Conservation (phyloP, 177 flowering plant genomes). For the Vitis hybrid region DNA sequence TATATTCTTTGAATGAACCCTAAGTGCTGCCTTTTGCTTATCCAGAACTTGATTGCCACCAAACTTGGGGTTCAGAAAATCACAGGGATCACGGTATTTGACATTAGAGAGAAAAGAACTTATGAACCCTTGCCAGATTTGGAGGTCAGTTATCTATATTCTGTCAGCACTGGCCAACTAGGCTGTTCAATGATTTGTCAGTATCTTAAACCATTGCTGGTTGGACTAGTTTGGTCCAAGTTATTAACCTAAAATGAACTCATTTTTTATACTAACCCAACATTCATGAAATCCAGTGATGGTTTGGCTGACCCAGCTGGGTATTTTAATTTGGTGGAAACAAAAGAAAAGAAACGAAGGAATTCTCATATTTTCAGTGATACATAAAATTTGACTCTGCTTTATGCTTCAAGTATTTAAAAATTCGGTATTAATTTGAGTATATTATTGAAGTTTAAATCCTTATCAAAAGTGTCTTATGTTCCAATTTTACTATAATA, state of each 20-base stretch:
- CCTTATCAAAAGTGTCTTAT: background rate
- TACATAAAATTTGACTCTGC: background rate
- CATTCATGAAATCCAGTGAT: background rate
- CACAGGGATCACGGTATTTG: conserved; percentile 69
- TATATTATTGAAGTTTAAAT: background rate
- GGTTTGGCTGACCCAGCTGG: background rate
- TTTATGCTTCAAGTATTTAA: background rate
- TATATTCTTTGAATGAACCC: background rate
- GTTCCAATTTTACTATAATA: background rate
- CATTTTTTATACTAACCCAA: background rate
- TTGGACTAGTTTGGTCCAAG: background rate
- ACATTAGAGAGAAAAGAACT: conserved; percentile 58
- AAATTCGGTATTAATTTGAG: background rate
- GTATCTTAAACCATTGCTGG: no score
- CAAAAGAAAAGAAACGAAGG: background rate
- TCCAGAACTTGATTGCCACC: conserved; percentile 85
- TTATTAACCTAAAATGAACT: no score
- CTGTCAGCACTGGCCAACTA: background rate
- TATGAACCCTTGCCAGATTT: conserved; percentile 67
- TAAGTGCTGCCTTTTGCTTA: conserved; percentile 9
- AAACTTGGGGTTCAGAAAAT: conserved; percentile 86
- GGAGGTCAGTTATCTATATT: conserved; percentile 56
- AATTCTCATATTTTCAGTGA: background rate
- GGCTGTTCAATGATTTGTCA: no score
- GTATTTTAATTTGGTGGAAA: background rate